These are phyloP conservation scores for Lentithecium fluviatile DNA, from an alignment of 495 filamentous ascomycete species.

Conservation along the genomic window DNA sequence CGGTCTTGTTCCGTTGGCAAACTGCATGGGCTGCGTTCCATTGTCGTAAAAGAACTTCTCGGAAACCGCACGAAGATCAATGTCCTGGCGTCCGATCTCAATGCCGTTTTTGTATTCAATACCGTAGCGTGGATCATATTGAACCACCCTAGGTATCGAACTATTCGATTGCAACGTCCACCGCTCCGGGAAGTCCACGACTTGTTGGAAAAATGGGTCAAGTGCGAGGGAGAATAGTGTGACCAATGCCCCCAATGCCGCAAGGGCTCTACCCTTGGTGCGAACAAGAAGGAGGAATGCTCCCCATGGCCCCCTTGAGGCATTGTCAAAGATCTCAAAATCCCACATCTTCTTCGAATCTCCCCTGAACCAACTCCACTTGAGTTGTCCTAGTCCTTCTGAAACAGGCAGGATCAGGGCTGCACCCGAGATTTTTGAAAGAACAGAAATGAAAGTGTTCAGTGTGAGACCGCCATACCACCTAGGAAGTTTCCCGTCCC, in stretches of 20 bases:
- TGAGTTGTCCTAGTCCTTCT: slow-evolving; percentile 33
- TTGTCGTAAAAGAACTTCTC: slow-evolving; percentile 12
- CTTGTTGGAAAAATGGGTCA: slow-evolving; percentile 35
- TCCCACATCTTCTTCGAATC: slow-evolving; percentile 30
- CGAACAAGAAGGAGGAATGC: slow-evolving; percentile 24
- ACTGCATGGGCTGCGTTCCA: background rate
- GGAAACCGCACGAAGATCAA: background rate
- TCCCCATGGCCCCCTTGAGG: slow-evolving; percentile 31
- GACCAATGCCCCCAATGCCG: slow-evolving; percentile 23
- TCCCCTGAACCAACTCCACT: slow-evolving; percentile 33
- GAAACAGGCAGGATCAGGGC: slow-evolving; percentile 24
- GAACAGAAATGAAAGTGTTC: slow-evolving; percentile 27
- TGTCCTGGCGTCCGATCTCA: background rate
- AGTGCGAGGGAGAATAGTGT: slow-evolving; percentile 19
- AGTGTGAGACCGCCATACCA: slow-evolving; percentile 14
- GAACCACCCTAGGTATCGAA: slow-evolving; percentile 1
- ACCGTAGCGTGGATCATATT: slow-evolving; percentile 4
- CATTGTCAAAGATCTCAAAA: slow-evolving; percentile 35
- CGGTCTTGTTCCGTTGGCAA: slow-evolving; percentile 1
- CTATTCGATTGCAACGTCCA: slow-evolving; percentile 10
- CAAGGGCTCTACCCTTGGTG: slow-evolving; percentile 15
- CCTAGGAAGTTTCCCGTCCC: slow-evolving; percentile 7
- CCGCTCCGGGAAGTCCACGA: slow-evolving; percentile 5
- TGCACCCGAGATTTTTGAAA: slow-evolving; percentile 17
- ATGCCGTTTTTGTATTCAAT: background rate